Conservation (phyloP, 1,139 yeast species). For the Yarrowia galli region DNA sequence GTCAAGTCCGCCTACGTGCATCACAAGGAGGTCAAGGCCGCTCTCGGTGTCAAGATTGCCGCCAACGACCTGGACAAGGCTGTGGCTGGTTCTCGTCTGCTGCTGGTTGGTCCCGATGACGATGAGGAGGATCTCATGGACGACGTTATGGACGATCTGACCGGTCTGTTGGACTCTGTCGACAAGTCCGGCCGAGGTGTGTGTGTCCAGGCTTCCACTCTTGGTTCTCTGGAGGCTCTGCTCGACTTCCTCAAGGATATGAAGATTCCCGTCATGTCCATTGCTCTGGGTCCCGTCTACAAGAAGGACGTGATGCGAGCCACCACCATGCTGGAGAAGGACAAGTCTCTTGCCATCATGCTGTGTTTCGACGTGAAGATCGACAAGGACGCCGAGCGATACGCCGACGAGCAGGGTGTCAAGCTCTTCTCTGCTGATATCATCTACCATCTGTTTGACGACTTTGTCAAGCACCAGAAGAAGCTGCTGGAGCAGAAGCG, state of each 20-base stretch:
- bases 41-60: slow-evolving; percentile 97
- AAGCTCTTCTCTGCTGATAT: slow-evolving; percentile 94
- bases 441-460: slow-evolving; percentile 94
- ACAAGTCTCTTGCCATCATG: slow-evolving; percentile 95
- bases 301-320: slow-evolving; percentile 99
- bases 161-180: slow-evolving; percentile 92
- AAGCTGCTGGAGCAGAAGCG: slow-evolving; percentile 89
- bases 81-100: slow-evolving; percentile 95
- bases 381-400: slow-evolving; percentile 98
- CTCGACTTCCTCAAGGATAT: slow-evolving; percentile 95
- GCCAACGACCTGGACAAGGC: slow-evolving; percentile 98
- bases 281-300: slow-evolving; percentile 96
- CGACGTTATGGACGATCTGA: slow-evolving; percentile 97
- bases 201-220: slow-evolving; percentile 96
- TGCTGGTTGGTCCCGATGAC: slow-evolving; percentile 96
- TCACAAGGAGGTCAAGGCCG: slow-evolving; percentile 97
- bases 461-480: slow-evolving; percentile 90
- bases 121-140: slow-evolving; percentile 98
- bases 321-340: slow-evolving; percentile 93
- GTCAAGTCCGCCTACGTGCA: slow-evolving; percentile 93
- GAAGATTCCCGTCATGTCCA: slow-evolving; percentile 99
- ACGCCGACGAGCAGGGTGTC: slow-evolving; percentile 91
- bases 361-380: slow-evolving; percentile 96
- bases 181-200: slow-evolving; percentile 96
- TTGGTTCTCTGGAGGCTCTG: slow-evolving; percentile 96